Evolutionary conservation across 2,329 filamentous ascomycete species (phyloP).

Genomic region (Periconia macrospinosa): DNA sequence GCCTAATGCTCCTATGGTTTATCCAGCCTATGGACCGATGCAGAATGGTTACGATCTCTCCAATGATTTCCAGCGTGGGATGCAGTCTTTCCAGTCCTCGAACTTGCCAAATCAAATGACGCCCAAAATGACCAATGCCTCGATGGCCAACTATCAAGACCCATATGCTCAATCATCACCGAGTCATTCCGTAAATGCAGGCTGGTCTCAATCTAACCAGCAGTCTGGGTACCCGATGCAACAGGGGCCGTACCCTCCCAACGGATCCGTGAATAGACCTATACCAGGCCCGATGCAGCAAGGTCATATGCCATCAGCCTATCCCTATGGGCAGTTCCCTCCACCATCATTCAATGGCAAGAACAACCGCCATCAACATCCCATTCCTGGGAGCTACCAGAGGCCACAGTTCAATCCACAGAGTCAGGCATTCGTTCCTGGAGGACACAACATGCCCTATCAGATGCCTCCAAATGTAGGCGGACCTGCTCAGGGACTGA

Average conservation of each 20-base stretch:
- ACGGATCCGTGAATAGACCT: constrained; percentile 32
- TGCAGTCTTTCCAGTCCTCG: constrained; percentile 48
- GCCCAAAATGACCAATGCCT: constrained; percentile 41
- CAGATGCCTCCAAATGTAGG: constrained; percentile 35
- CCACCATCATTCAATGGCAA: constrained; percentile 59
- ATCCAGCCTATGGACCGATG: constrained; percentile 29
- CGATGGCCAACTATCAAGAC: constrained; percentile 39
- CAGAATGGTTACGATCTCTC: constrained; percentile 49
- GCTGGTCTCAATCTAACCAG: constrained; percentile 36
- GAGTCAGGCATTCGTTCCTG: constrained; percentile 87
- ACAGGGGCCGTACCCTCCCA: constrained; percentile 28
- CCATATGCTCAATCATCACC: constrained; percentile 31
- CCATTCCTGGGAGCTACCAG: constrained; percentile 81
- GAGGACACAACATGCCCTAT: constrained; percentile 45
- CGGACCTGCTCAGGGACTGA: constrained; percentile 37
- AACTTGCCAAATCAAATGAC: constrained; percentile 38
- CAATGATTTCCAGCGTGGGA: constrained; percentile 49
- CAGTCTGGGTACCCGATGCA: constrained; percentile 28
- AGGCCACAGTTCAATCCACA: constrained; percentile 91
- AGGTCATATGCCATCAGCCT: constrained; percentile 51
- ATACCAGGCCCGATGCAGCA: constrained; percentile 38
- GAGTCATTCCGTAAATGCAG: constrained; percentile 30
- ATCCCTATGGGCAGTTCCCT: constrained; percentile 79
- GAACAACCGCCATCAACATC: constrained; percentile 76
- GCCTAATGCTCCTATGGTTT: constrained; percentile 26